Percentiles rank a stretch among this genome's conserved stretches.
phyloP scores from a whole-genome alignment of 2,329 filamentous ascomycete species.

The Apiospora pterosperma region DNA sequence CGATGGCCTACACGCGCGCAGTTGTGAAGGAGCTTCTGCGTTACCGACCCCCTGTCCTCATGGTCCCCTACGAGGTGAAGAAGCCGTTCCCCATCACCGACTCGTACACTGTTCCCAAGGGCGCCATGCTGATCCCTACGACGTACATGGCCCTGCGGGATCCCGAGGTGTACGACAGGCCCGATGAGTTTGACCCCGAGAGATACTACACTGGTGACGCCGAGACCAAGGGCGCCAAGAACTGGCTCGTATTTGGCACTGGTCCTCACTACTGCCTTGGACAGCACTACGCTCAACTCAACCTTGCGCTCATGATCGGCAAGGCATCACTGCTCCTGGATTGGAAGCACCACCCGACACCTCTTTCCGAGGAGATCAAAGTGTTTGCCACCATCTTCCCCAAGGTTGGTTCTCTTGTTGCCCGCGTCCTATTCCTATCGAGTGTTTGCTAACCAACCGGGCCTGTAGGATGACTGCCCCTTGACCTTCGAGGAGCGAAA shows the following conservation, averaged over 20 bases:
- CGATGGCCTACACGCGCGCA: constrained; percentile 84
- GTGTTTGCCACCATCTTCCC: constrained; percentile 99
- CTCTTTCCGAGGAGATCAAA: constrained; percentile 87
- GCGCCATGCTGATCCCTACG: constrained; percentile 89
- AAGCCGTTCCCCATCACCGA: constrained; percentile 90
- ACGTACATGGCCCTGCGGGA: constrained; percentile 90
- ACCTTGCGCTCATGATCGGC: constrained; percentile 84
- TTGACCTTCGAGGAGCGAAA: constrained; percentile 64
- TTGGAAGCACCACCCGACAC: constrained; percentile 86
- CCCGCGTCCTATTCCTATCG: neutral
- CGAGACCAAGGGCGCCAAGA: constrained; percentile 82
- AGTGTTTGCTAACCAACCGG: constrained; percentile 23
- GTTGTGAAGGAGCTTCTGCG: constrained; percentile 89
- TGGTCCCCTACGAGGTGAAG: constrained; percentile 95
- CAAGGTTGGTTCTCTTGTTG: constrained; percentile 58
- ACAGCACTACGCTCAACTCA: constrained; percentile 85
- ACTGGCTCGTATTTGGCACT: constrained; percentile 93
- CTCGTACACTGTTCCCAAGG: constrained; percentile 88
- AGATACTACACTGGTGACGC: constrained; percentile 89
- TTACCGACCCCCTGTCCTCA: constrained; percentile 92
- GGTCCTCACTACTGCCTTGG: constrained; percentile 96
- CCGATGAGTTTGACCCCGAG: constrained; percentile 85
- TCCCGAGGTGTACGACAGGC: constrained; percentile 85
- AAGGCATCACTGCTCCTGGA: constrained; percentile 84
- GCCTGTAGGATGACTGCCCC: constrained; percentile 72